Conservation (phyloP, 2,329 filamentous ascomycete genomes). For the Cercospora zeae-maydis region DNA sequence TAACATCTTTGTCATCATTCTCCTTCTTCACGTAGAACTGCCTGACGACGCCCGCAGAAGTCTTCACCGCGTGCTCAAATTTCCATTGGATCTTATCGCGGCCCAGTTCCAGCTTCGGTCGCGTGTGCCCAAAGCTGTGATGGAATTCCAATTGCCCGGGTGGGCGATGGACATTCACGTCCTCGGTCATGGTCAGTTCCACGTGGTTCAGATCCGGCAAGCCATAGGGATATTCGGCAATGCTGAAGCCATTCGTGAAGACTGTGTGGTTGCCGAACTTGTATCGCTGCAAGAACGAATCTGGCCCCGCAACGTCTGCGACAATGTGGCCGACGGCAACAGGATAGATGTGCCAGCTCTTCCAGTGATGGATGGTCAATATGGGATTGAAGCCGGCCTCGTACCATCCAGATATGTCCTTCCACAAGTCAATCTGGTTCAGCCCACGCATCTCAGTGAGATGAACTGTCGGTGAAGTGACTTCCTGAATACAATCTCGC, state of each 20-base stretch:
- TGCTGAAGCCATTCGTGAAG: constrained; percentile 31
- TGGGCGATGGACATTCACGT: constrained; percentile 19
- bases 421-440: constrained; percentile 31
- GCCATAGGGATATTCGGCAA: constrained; percentile 28
- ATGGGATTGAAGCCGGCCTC: constrained; percentile 28
- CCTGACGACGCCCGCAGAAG: constrained; percentile 23
- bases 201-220: constrained; percentile 29
- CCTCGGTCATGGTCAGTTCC: constrained; percentile 30
- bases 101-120: constrained; percentile 25
- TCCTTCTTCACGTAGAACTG: constrained; percentile 30
- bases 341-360: constrained; percentile 30
- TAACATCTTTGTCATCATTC: constrained; percentile 13
- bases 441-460: constrained; percentile 29
- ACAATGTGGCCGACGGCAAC: constrained; percentile 26
- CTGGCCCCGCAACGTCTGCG: constrained; percentile 27
- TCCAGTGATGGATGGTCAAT: constrained; percentile 33
- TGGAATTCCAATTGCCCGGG: constrained; percentile 25
- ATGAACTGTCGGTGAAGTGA: constrained; percentile 28
- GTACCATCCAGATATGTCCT: constrained; percentile 30
- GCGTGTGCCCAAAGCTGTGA: constrained; percentile 27
- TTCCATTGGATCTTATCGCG: constrained; percentile 30
- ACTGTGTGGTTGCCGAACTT: constrained; percentile 26
- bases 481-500: constrained; percentile 29
- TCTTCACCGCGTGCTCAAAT: constrained; percentile 26
- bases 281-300: constrained; percentile 30